Evolutionary conservation across 257 asterid species (phyloP), one percentile per base, ranked within the genome.

Genomic region (Gentiana dahurica): DNA sequence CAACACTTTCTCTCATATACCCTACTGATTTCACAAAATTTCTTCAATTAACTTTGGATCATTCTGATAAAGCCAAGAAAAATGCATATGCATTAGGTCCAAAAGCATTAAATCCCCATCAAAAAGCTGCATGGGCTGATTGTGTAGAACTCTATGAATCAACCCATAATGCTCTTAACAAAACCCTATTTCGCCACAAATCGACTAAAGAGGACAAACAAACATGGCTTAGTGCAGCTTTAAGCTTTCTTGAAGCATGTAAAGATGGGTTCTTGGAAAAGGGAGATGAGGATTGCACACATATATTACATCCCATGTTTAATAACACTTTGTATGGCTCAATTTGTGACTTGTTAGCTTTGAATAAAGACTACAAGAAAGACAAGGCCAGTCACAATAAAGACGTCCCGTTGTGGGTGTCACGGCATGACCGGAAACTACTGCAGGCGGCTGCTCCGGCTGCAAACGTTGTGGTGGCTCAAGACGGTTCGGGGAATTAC

Each of bases 401-500:
- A 9, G 87, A 82, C 48, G 79, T 80, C 12, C n/a, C 96, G 2
- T 34, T 34, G 0, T 86, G 97, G 96, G 64, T 84, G 11, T 34
- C 66, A 5, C 59, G 70, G 0, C 77, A 82, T 12, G 88, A 79
- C 7, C 66, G 97, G 24, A 84, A 62, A 60, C 54, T 86, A 51
- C 61, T 83, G 61, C 90, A 83, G 8, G 45, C 45, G 45, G 7
- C 77, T 47, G 74, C 68, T 39, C 71, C 84, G 10, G 75, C 65
- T 58, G 83, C 86, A 5, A 80, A 81, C 36, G 49, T 71, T 8
- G 86, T 81, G 24, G 91, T 83, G 1, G 88, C 91, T 8, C 82
- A 74, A 63, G 94, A 83, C 49, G 91, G 91, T 15, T 79, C 88
- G 0, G 95, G 91, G 37, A 71, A 65, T 38, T 72, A 73, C 50